These are phyloP conservation scores for Obelidium mucronatum DNA, from an alignment of 192 early-diverging fungal species.

Conservation along the genomic window DNA sequence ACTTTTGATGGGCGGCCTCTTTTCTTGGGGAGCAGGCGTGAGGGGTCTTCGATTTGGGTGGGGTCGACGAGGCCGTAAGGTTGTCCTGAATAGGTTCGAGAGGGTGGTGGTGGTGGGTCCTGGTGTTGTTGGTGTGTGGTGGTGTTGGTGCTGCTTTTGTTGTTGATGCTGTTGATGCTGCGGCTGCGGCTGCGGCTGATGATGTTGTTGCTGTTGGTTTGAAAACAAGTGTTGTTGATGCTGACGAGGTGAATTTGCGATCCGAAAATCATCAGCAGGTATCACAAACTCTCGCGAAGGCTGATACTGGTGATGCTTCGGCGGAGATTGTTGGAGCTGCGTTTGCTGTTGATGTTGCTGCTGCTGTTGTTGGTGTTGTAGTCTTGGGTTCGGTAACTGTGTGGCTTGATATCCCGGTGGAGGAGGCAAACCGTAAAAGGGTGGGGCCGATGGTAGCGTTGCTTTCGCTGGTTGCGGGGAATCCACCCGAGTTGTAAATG, in stretches of 20 bases:
- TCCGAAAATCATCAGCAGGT: too few relatives aligned
- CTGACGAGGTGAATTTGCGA: background rate
- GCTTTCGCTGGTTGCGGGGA: background rate
- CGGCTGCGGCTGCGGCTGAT: background rate
- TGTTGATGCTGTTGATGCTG: conserved; percentile 21
- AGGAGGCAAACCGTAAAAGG: background rate
- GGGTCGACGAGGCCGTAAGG: background rate
- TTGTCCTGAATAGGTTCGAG: background rate
- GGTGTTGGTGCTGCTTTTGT: background rate
- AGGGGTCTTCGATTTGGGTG: background rate
- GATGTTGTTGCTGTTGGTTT: background rate
- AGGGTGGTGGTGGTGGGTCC: background rate
- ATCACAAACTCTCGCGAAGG: too few relatives aligned
- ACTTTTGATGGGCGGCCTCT: background rate
- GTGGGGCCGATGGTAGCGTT: background rate
- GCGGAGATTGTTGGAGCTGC: background rate
- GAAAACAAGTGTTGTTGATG: conserved; percentile 9
- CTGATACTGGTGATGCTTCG: background rate
- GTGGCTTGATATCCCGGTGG: background rate
- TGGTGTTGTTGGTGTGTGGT: background rate
- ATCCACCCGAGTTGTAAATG: background rate
- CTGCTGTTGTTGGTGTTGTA: background rate
- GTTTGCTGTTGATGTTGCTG: background rate
- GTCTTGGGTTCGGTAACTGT: background rate
- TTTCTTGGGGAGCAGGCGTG: conserved; percentile 9